Percentiles rank a stretch among this genome's conserved stretches.
Evolutionary conservation across 2,329 filamentous ascomycete species (phyloP).

Genomic region (Aureobasidium vineae): DNA sequence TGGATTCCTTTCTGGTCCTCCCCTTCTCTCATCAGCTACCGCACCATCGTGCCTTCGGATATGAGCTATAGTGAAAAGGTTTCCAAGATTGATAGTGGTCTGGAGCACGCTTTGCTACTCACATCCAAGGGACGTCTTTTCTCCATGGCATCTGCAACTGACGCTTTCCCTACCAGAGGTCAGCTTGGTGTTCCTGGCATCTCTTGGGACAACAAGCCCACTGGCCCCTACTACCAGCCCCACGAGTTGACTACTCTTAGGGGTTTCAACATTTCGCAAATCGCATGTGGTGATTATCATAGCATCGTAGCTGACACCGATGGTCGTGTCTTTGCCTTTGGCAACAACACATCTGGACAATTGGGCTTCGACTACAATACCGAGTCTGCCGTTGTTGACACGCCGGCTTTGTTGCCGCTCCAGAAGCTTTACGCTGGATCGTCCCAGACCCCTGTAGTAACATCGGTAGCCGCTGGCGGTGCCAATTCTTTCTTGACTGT

Average conservation of each 20-base stretch:
- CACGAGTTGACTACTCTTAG: slow-evolving; percentile 73
- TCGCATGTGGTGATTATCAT: slow-evolving; percentile 85
- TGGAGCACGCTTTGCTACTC: slow-evolving; percentile 82
- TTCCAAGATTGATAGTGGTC: slow-evolving; percentile 69
- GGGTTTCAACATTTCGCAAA: slow-evolving; percentile 67
- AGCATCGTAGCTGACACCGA: slow-evolving; percentile 73
- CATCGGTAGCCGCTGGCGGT: slow-evolving; percentile 79
- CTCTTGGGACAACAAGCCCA: slow-evolving; percentile 72
- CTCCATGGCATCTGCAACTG: slow-evolving; percentile 76
- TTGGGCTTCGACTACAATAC: slow-evolving; percentile 73
- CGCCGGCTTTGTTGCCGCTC: slow-evolving; percentile 68
- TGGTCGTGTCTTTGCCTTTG: slow-evolving; percentile 80
- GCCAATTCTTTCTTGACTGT: slow-evolving; percentile 83
- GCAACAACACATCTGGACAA: slow-evolving; percentile 89
- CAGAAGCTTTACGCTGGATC: slow-evolving; percentile 70
- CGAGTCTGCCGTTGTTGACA: slow-evolving; percentile 62
- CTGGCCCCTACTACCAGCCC: slow-evolving; percentile 74
- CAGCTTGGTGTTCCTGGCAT: slow-evolving; percentile 85
- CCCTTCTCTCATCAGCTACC: slow-evolving; percentile 64
- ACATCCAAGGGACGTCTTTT: slow-evolving; percentile 85
- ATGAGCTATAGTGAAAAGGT: slow-evolving; percentile 70
- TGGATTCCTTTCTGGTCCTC: slow-evolving; percentile 75
- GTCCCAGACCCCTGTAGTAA: slow-evolving; percentile 64
- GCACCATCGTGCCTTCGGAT: slow-evolving; percentile 63
- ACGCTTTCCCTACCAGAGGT: slow-evolving; percentile 75